Evolutionary conservation across 2,329 filamentous ascomycete genomes (phyloP).

Genomic region (Ceratocystis diversiconidia): DNA sequence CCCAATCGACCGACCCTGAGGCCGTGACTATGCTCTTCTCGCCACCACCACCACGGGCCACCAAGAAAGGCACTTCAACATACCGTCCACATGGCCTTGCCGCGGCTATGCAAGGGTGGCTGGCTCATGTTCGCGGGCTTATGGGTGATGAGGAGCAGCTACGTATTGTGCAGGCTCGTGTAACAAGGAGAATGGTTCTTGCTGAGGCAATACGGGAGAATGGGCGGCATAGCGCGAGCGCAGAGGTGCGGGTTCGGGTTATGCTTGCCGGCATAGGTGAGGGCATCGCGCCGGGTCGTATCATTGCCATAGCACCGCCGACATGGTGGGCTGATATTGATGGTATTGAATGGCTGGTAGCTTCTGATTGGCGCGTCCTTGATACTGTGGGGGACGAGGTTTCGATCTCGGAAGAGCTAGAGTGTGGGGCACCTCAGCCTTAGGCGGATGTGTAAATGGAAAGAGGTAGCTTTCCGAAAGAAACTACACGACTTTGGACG

Average conservation of each 20-base stretch:
- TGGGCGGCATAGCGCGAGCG: background rate
- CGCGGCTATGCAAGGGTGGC: conserved; percentile 29
- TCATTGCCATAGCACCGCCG: background rate
- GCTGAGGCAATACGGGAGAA: background rate
- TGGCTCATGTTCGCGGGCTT: conserved; percentile 26
- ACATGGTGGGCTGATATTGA: conserved; percentile 9
- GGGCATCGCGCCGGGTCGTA: conserved; percentile 1
- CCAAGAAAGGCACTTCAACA: background rate
- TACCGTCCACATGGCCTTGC: conserved; percentile 29
- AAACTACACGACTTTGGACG: background rate
- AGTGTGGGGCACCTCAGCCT: background rate
- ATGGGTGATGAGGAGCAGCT: conserved; percentile 9
- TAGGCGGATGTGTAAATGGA: background rate
- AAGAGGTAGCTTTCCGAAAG: background rate
- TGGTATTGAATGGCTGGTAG: conserved; percentile 9
- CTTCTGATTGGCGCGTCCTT: conserved; percentile 9
- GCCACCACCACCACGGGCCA: conserved; percentile 12
- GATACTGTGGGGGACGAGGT: background rate
- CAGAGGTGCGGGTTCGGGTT: background rate
- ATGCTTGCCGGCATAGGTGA: background rate
- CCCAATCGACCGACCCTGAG: conserved; percentile 16
- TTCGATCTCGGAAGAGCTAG: background rate
- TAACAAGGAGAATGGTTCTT: background rate
- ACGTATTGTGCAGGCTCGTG: background rate
- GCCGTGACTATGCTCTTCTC: conserved; percentile 25